These are phyloP conservation scores for Dipteronia sinensis DNA, from an alignment of 345 rosid genomes.

Conservation along the genomic window DNA sequence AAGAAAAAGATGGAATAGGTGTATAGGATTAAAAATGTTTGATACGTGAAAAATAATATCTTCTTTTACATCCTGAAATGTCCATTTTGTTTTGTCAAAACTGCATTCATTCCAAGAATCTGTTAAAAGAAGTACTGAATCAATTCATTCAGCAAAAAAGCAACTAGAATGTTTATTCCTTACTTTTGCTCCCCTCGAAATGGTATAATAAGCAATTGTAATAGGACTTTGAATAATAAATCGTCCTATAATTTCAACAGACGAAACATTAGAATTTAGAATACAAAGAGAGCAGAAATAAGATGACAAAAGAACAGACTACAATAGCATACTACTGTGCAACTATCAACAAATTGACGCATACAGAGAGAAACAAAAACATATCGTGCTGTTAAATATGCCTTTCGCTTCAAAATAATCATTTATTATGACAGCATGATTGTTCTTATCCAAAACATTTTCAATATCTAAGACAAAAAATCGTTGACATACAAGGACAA, in stretches of 20 bases:
- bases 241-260: constrained; percentile 62
- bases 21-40: constrained; percentile 61
- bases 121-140: constrained; percentile 9
- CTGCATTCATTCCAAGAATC: constrained; percentile 37
- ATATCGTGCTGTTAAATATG: background rate
- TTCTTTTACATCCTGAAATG: constrained; percentile 36
- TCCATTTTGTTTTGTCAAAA: constrained; percentile 33
- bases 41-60: constrained; percentile 43
- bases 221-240: constrained; percentile 73
- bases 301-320: constrained; percentile 8
- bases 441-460: background rate
- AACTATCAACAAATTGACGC: background rate
- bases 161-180: constrained; percentile 31
- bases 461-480: background rate
- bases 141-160: constrained; percentile 18
- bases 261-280: constrained; percentile 21
- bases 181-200: constrained; percentile 45
- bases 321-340: background rate
- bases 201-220: constrained; percentile 57
- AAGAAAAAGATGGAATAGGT: constrained; percentile 72
- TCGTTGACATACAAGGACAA: background rate
- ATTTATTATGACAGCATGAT: background rate
- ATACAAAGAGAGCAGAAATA: constrained; percentile 3
- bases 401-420: background rate
- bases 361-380: background rate